Evolutionary conservation across 306 rosid genomes (phyloP).

Genomic region (Pyrus communis): DNA sequence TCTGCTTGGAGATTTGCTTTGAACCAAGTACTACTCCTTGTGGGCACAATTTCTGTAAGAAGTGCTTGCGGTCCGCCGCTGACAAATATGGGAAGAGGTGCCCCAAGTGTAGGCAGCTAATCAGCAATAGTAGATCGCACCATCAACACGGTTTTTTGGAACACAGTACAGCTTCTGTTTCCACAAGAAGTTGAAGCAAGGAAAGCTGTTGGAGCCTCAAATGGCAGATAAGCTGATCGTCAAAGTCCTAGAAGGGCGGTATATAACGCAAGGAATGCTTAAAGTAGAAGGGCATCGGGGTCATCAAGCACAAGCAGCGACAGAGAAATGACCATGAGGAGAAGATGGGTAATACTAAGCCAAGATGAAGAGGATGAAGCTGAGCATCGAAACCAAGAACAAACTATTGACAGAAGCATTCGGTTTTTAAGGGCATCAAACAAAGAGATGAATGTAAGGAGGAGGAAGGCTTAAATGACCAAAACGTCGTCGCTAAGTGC

Average conservation of each 20-base stretch:
- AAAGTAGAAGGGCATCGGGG: slow-evolving; percentile 7
- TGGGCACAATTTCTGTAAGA: slow-evolving; percentile 94
- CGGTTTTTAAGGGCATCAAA: neutral
- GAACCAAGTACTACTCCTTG: slow-evolving; percentile 97
- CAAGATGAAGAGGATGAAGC: slow-evolving; percentile 23
- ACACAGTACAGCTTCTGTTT: slow-evolving; percentile 88
- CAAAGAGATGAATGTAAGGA: slow-evolving; percentile 1
- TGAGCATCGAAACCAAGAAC: slow-evolving; percentile 7
- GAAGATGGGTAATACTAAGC: slow-evolving; percentile 20
- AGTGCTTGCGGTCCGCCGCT: slow-evolving; percentile 76
- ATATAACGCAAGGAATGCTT: slow-evolving; percentile 31
- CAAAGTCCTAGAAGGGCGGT: slow-evolving; percentile 39
- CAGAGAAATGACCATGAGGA: slow-evolving; percentile 31
- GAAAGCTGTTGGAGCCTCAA: slow-evolving; percentile 35
- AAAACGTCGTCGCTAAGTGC: no score
- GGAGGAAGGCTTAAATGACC: no score
- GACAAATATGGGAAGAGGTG: slow-evolving; percentile 90
- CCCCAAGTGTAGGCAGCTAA: slow-evolving; percentile 88
- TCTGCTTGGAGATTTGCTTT: slow-evolving; percentile 88
- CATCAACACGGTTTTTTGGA: slow-evolving; percentile 92
- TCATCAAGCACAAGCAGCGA: slow-evolving; percentile 20
- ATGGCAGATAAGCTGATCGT: slow-evolving; percentile 17
- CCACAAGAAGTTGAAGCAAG: slow-evolving; percentile 82
- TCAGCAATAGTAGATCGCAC: slow-evolving; percentile 84
- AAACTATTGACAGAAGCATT: neutral